phyloP scores from a whole-genome alignment of 2,329 filamentous ascomycete genomes.

The Ramularia collo-cygni region DNA sequence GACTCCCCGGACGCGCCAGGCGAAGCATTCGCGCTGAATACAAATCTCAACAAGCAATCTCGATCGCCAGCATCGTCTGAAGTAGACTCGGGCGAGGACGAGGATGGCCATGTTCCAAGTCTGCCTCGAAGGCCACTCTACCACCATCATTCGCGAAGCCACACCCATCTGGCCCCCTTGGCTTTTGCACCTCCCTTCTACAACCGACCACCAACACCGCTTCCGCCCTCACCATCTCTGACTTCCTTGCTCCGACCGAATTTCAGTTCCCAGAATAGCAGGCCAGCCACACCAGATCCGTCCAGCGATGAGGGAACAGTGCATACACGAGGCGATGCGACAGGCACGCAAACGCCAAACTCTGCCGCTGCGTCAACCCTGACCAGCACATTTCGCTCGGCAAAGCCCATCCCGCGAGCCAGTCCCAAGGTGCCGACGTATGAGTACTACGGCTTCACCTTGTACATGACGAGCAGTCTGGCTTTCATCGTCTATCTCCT shows the following conservation, averaged over 20 bases:
- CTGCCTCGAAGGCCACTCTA: constrained; percentile 33
- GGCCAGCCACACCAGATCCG: constrained; percentile 88
- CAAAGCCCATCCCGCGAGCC: constrained; percentile 66
- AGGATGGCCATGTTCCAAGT: constrained; percentile 25
- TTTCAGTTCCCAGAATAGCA: constrained; percentile 61
- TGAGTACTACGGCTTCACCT: constrained; percentile 97
- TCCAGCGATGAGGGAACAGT: constrained; percentile 66
- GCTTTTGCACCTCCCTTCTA: constrained; percentile 82
- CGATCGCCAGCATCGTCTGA: constrained; percentile 26
- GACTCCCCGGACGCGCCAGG: constrained; percentile 33
- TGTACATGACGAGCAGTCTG: constrained; percentile 82
- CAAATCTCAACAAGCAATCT: constrained; percentile 21
- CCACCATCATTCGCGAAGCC: constrained; percentile 36
- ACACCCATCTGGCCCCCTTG: constrained; percentile 37
- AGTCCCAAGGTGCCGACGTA: constrained; percentile 96
- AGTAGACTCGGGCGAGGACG: constrained; percentile 23
- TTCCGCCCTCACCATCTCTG: constrained; percentile 85
- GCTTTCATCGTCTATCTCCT: constrained; percentile 67
- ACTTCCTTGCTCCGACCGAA: constrained; percentile 78
- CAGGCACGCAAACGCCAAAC: constrained; percentile 38
- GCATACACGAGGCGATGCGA: constrained; percentile 25
- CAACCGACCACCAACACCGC: constrained; percentile 87
- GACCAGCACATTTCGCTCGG: constrained; percentile 45
- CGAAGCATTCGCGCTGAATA: constrained; percentile 32
- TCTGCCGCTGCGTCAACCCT: constrained; percentile 56